Conservation (phyloP, 75 land plant species). For the Pinus tabuliformis region DNA sequence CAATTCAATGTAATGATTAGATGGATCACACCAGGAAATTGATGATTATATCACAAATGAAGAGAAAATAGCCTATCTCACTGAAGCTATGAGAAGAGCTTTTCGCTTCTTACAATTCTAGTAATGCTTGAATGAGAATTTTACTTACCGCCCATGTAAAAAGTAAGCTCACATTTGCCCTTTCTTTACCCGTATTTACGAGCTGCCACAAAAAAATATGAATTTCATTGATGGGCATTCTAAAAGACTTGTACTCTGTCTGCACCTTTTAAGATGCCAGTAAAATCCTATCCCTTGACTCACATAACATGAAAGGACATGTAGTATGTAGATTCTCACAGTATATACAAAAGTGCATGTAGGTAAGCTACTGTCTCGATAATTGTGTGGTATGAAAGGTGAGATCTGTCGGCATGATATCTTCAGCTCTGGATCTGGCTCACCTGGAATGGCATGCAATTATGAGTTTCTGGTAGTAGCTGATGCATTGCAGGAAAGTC, state of each 20-base stretch:
- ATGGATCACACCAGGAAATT: conserved; percentile 1
- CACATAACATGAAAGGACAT: background rate
- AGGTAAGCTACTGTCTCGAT: conserved; percentile 93
- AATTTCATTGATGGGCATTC: background rate
- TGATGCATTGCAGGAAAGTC: background rate
- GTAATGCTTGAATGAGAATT: background rate
- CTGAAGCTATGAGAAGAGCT: background rate
- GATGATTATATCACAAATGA: background rate
- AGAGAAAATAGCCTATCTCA: background rate
- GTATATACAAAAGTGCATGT: conserved; percentile 87
- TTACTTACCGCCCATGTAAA: conserved; percentile 92
- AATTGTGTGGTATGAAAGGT: conserved; percentile 97
- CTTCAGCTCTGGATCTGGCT: conserved; percentile 96
- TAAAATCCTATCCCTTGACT: background rate
- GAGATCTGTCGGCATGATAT: conserved; percentile 97
- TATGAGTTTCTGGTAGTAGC: conserved; percentile 1
- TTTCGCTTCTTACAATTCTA: background rate
- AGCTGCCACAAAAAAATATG: conserved; percentile 39
- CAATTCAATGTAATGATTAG: conserved; percentile 3
- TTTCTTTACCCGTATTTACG: conserved; percentile 89
- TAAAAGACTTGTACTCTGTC: background rate
- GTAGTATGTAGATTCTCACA: conserved; percentile 38
- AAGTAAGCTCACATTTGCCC: conserved; percentile 89
- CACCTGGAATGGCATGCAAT: conserved; percentile 55
- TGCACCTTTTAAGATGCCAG: background rate